Evolutionary conservation across 1,284 basidiomycete species (phyloP), one percentile per base, ranked within the genome.

Genomic region (Malassezia psittaci): DNA sequence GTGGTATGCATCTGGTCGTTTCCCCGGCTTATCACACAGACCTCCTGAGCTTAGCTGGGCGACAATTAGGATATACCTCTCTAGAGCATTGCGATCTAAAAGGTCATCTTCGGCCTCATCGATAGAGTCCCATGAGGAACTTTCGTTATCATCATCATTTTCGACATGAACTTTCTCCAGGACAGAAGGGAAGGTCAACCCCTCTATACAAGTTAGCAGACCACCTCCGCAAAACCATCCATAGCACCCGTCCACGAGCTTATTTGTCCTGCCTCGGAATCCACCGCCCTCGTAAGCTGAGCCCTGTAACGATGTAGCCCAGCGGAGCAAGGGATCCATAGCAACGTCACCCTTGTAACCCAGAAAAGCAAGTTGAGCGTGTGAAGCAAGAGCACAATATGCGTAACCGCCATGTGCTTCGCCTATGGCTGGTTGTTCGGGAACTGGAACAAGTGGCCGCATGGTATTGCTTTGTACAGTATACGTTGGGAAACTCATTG

Each of bases 381-480:
- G 87, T 16, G 85, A 83, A 0, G 88, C 87, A 18, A 91, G 78
- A 1, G 88, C 84, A 71, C 94, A 99, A 72, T 87, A 94, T 0
- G 91, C 88, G 77, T 99, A 98, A 0, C 94, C 94, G 7, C 94
- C 94, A 64, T 99, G 94, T 0, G 94, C 91, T 76, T 99, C 94
- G 47, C 91, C 87, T 39, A 90, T 80, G 6, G 85, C 78, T 0
- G 74, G 18, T 81, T 85, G 12, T 24, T 54, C 53, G 15, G 52
- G 32, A 7, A 58, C 43, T 35, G 53, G 43, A 9, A 52, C 51
- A 45, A 58, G 50, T 51, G 56, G 57, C 12, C 15, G 35, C 4
- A 55, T 40, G 3, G 18, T 9, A 0, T 42, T 46, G 51, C 65
- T 63, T 4, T 61, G 50, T 10, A 72, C 59, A 12, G 41, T 21